Percentiles rank a stretch among this genome's conserved stretches.
phyloP scores from a whole-genome alignment of 805 yeast genomes.

The Tetrapisispora arboricola region DNA sequence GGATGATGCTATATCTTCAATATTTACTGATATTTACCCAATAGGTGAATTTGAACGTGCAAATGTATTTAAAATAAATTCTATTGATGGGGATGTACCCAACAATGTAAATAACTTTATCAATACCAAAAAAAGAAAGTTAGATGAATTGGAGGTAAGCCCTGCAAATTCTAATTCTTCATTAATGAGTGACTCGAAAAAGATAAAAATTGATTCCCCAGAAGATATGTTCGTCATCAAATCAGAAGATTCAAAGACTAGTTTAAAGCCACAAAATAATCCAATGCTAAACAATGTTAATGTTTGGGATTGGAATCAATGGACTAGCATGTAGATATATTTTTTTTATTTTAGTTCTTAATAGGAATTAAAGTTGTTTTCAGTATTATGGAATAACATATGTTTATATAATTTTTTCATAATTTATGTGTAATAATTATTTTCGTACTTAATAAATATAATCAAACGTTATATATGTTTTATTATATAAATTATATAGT shows the following conservation, averaged over 20 bases:
- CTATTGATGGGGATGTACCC: slow-evolving; percentile 1
- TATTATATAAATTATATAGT: neutral
- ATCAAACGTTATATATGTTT: neutral
- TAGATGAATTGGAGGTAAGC: slow-evolving; percentile 14
- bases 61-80: slow-evolving; percentile 9
- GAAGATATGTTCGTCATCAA: slow-evolving; percentile 23
- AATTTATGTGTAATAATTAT: neutral
- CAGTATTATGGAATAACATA: slow-evolving; percentile 1
- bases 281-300: slow-evolving; percentile 6
- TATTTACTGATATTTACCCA: slow-evolving; percentile 17
- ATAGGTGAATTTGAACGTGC: slow-evolving; percentile 12
- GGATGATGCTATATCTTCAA: slow-evolving; percentile 14
- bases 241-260: slow-evolving; percentile 4
- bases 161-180: slow-evolving; percentile 20
- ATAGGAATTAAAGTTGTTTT: neutral
- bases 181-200: slow-evolving; percentile 28
- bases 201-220: slow-evolving; percentile 27
- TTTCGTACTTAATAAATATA: neutral
- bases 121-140: slow-evolving; percentile 20
- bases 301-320: slow-evolving; percentile 27
- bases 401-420: neutral
- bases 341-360: neutral
- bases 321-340: slow-evolving; percentile 9
- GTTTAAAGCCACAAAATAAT: slow-evolving; percentile 1
- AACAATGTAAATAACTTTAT: neutral